A percentile compares a stretch with the other conserved stretches of the same genome.
Conservation (phyloP, 1,284 basidiomycete genomes). For the Leccinum angustisporum region DNA sequence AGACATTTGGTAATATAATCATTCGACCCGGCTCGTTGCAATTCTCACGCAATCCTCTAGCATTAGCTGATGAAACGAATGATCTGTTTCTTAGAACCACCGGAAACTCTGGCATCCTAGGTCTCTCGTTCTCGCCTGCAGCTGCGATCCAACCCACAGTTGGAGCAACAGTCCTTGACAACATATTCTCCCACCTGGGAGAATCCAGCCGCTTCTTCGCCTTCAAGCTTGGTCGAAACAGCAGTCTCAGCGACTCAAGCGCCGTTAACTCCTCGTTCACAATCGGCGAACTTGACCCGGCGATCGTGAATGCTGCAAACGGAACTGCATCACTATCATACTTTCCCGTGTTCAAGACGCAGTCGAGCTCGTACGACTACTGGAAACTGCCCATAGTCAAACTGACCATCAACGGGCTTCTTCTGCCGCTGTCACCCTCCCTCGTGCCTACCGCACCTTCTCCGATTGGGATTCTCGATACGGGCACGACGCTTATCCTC, state of each 20-base stretch:
- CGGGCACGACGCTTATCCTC: conserved; percentile 57
- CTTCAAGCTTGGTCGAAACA: conserved; percentile 46
- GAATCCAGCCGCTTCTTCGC: conserved; percentile 49
- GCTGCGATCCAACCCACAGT: conserved; percentile 47
- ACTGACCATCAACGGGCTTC: conserved; percentile 44
- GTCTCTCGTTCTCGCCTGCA: conserved; percentile 50
- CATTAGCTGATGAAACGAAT: conserved; percentile 45
- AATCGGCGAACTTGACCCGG: conserved; percentile 48
- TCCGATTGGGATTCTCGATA: conserved; percentile 56
- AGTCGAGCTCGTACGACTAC: conserved; percentile 46
- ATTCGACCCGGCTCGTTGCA: background rate
- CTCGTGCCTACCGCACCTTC: conserved; percentile 43
- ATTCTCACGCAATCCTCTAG: conserved; percentile 31
- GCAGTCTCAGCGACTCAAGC: conserved; percentile 20
- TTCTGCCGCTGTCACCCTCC: conserved; percentile 45
- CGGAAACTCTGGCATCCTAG: conserved; percentile 58
- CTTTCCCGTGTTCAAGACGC: conserved; percentile 44
- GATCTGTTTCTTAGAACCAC: conserved; percentile 46
- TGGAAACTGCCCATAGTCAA: conserved; percentile 55
- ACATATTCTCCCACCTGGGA: conserved; percentile 45
- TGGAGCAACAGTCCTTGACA: conserved; percentile 49
- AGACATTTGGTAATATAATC: conserved; percentile 30
- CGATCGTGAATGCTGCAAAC: conserved; percentile 34
- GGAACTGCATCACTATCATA: conserved; percentile 38
- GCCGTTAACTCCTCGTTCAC: conserved; percentile 48